Percentiles rank a stretch among this genome's conserved stretches.
phyloP scores from a whole-genome alignment of 805 yeast genomes.

The Debaryomyces tyrocola region DNA sequence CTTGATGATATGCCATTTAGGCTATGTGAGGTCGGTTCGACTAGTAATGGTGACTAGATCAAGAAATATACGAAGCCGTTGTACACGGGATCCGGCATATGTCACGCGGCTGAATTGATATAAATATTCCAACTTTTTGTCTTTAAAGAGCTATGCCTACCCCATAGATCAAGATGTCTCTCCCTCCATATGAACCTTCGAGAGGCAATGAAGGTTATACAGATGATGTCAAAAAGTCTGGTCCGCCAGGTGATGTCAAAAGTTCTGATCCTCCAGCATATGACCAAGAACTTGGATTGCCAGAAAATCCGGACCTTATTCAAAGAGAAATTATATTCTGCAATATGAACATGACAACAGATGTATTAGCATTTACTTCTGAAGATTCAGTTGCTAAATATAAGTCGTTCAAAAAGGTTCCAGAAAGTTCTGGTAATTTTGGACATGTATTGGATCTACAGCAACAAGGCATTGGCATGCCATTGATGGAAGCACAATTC shows the following conservation, averaged over 20 bases:
- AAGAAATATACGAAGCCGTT: no score
- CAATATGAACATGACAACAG: background rate
- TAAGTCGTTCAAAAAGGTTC: background rate
- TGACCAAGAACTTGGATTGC: no score
- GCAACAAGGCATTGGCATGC: slow-evolving; percentile 1
- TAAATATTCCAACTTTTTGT: background rate
- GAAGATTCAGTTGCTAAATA: background rate
- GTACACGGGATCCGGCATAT: no score
- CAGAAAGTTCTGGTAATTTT: background rate
- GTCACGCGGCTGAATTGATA: background rate
- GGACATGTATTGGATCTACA: background rate
- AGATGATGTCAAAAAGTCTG: background rate
- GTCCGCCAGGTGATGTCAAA: background rate
- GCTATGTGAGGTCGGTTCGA: no score
- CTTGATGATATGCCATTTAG: no score
- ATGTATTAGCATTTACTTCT: background rate
- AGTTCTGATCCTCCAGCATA: no score
- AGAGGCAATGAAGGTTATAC: background rate
- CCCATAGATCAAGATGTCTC: background rate
- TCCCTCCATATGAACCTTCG: background rate
- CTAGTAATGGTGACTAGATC: no score
- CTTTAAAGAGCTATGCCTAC: background rate
- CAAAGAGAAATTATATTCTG: background rate
- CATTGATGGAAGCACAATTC: background rate
- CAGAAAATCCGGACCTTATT: background rate